Evolutionary conservation across 495 filamentous ascomycete genomes (phyloP).

Genomic region (Penicillium egyptiacum): DNA sequence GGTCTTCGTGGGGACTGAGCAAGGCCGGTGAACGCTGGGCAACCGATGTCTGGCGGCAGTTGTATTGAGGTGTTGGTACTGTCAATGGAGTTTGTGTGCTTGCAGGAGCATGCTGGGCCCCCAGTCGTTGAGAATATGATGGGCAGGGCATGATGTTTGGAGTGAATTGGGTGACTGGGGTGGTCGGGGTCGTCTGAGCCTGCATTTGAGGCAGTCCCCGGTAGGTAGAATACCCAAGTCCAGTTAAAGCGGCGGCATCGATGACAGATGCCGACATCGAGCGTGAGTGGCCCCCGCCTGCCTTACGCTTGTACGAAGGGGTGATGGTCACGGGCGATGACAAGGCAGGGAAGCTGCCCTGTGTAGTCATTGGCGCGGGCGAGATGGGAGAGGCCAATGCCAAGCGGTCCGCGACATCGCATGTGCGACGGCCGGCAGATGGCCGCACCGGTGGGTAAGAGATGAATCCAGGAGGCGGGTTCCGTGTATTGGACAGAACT

Average conservation of each 20-base stretch:
- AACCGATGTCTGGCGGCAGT: conserved; percentile 40
- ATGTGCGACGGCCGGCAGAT: conserved; percentile 55
- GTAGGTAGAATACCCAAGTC: conserved; percentile 79
- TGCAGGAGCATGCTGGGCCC: conserved; percentile 26
- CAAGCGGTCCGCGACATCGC: conserved; percentile 63
- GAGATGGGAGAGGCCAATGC: conserved; percentile 54
- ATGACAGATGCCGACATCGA: conserved; percentile 69
- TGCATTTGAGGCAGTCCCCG: conserved; percentile 58
- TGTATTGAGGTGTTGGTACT: conserved; percentile 44
- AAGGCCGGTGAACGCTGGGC: conserved; percentile 50
- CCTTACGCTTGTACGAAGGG: conserved; percentile 47
- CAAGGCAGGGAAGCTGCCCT: conserved; percentile 37
- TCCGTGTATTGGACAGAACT: conserved; percentile 57
- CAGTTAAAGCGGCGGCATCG: conserved; percentile 63
- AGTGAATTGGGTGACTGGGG: conserved; percentile 46
- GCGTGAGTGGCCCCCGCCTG: conserved; percentile 47
- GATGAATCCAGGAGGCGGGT: conserved; percentile 47
- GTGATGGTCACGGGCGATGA: conserved; percentile 68
- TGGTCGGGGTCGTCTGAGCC: conserved; percentile 47
- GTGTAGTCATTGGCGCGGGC: conserved; percentile 40
- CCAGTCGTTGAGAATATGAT: conserved; percentile 28
- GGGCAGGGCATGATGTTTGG: conserved; percentile 45
- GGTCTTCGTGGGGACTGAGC: conserved; percentile 34
- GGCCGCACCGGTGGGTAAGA: conserved; percentile 44
- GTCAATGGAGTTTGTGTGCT: conserved; percentile 40